A percentile compares a stretch with the other conserved stretches of the same genome.
phyloP scores from a whole-genome alignment of 2,329 filamentous ascomycete species.

The Truncatella angustata region DNA sequence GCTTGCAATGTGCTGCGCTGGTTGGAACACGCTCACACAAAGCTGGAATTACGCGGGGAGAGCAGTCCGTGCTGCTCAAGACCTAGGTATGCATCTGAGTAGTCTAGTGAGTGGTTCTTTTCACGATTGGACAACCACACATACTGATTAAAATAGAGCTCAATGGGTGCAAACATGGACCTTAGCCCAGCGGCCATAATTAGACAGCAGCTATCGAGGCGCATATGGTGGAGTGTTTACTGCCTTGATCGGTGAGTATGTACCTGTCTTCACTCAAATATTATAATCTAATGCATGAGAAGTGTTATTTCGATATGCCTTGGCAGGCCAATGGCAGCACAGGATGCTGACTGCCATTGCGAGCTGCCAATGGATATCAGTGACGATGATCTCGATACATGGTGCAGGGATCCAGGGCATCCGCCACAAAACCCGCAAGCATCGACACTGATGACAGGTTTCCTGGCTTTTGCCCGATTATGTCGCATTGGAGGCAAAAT shows the following conservation, averaged over 20 bases:
- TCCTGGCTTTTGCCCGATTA: constrained; percentile 4
- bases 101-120: background rate
- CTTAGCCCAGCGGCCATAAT: background rate
- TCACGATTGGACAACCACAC: background rate
- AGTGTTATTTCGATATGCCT: constrained; percentile 4
- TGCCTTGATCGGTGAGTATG: background rate
- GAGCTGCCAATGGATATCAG: background rate
- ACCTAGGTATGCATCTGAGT: constrained; percentile 5
- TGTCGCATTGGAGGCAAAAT: constrained; percentile 6
- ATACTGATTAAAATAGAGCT: background rate
- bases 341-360: constrained; percentile 1
- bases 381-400: background rate
- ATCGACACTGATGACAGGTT: background rate
- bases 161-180: background rate
- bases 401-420: background rate
- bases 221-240: constrained; percentile 4
- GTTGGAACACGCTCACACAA: constrained; percentile 5
- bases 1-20: constrained; percentile 1
- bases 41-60: constrained; percentile 6
- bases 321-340: constrained; percentile 1
- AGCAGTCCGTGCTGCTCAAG: constrained; percentile 3
- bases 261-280: too few species aligned
- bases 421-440: background rate
- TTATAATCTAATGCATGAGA: background rate
- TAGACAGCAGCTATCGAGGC: background rate